Conservation (phyloP, 2,329 filamentous ascomycete species). For the Monilinia vaccinii-corymbosi region DNA sequence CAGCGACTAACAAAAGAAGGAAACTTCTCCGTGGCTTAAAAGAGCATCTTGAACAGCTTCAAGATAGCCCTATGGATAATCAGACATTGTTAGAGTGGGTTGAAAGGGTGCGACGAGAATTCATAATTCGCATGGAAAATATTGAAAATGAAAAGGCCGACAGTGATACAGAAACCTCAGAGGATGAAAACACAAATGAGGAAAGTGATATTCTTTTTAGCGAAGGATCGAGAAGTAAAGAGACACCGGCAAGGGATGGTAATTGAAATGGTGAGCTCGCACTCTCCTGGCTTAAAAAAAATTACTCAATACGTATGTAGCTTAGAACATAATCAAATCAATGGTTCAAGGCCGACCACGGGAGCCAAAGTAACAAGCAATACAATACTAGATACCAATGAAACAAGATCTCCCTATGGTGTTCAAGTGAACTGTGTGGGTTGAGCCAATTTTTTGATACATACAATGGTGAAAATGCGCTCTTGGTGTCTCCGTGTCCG, state of each 20-base stretch:
- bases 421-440: not conserved
- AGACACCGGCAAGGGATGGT: not conserved
- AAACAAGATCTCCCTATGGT: not conserved
- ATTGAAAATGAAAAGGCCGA: slow-evolving; percentile 39
- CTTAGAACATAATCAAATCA: not conserved
- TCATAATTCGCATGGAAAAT: slow-evolving; percentile 57
- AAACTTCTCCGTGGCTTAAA: slow-evolving; percentile 65
- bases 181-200: slow-evolving; percentile 1
- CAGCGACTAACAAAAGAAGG: slow-evolving; percentile 52
- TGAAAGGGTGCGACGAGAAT: slow-evolving; percentile 61
- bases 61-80: slow-evolving; percentile 55
- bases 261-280: not conserved
- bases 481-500: not conserved
- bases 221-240: not conserved
- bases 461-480: not conserved
- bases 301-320: not conserved
- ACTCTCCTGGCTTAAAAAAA: not conserved
- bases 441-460: not conserved
- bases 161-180: slow-evolving; percentile 13
- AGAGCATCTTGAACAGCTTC: slow-evolving; percentile 63
- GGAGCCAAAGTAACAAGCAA: not conserved
- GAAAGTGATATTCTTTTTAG: not conserved
- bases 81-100: slow-evolving; percentile 56
- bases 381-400: not conserved
- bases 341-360: not conserved